Evolutionary conservation across 192 early-diverging fungal species (phyloP), one percentile per base, ranked within the genome.

Genomic region (Fimicolochytrium jonesii): DNA sequence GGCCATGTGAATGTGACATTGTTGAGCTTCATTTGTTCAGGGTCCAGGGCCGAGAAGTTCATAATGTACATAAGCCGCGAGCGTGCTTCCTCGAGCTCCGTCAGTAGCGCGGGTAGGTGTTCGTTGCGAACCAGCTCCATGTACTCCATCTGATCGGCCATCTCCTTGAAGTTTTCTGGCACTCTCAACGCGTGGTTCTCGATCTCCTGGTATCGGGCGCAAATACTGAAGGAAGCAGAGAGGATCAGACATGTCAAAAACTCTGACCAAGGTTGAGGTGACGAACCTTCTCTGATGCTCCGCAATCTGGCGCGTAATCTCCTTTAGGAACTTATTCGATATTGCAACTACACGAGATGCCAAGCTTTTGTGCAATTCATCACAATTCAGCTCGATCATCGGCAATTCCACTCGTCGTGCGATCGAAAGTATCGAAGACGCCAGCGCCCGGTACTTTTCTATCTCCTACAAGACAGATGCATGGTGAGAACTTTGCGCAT

Each of bases 1-100:
- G 84, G 84, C 84, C 84, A 86, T 5, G 83, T 80, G 60, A 85
- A 86, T 5, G 84, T 84, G 25, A 53, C 44, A 48, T 77, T 80
- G 71, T 86, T 86, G 15, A 85, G 59, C 22, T 71, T 44, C 39
- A 86, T 85, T 52, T 85, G 77, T 18, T 81, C 82, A 4, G 74
- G 61, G 20, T 53, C 70, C 47, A 86, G 70, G 7, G 75, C 70
- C 9, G 83, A 85, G 48, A 77, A 79, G 58, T 77, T 76, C n/a
- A 80, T 68, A 26, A 86, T 74, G 55, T 77, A 79, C 18, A 78
- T 57, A 17, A 86, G 64, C n/a, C 74, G 64, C 35, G 68, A 47
- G 39, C 77, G 72, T 2, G 79, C 73, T 44, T 80, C 62, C 31
- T 86, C 84, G 17, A 86, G 67, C 31, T 80, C 77, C 11, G 36